Conservation (phyloP, 2,329 filamentous ascomycete species). For the Xylariaceae sp. region DNA sequence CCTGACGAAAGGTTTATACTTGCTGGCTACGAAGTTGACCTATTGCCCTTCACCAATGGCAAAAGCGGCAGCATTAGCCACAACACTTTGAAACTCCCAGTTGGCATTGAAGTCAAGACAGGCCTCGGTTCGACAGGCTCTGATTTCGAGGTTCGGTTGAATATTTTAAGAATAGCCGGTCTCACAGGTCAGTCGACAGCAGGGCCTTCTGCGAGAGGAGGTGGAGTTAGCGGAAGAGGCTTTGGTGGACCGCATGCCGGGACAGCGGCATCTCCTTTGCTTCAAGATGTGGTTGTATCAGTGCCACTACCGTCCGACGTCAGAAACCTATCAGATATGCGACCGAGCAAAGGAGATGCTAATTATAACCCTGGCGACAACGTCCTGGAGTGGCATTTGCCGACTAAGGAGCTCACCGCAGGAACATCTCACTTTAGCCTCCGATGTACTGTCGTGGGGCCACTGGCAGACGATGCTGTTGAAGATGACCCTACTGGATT, state of each 20-base stretch:
- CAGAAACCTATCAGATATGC: constrained; percentile 75
- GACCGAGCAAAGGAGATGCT: constrained; percentile 76
- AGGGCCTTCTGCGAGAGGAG: constrained; percentile 39
- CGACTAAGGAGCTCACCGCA: constrained; percentile 66
- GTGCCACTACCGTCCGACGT: constrained; percentile 76
- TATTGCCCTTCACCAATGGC: constrained; percentile 65
- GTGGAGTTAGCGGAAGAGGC: constrained; percentile 36
- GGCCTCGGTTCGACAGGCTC: constrained; percentile 67
- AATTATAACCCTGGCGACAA: constrained; percentile 69
- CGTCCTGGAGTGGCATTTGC: constrained; percentile 76
- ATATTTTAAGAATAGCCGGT: constrained; percentile 61
- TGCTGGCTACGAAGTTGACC: constrained; percentile 88
- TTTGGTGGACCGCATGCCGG: constrained; percentile 47
- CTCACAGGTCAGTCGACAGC: constrained; percentile 34
- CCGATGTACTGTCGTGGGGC: constrained; percentile 73
- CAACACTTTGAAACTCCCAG: constrained; percentile 72
- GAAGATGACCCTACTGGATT: constrained; percentile 46
- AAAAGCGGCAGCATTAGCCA: constrained; percentile 50
- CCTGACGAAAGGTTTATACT: constrained; percentile 92
- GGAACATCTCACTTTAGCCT: constrained; percentile 66
- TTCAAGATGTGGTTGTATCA: constrained; percentile 74
- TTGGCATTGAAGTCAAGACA: constrained; percentile 75
- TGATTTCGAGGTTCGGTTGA: constrained; percentile 83
- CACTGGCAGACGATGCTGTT: constrained; percentile 44
- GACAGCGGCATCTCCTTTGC: constrained; percentile 51